These are phyloP conservation scores for Capsicum rhomboideum DNA, from an alignment of 257 asterid species.

Conservation along the genomic window DNA sequence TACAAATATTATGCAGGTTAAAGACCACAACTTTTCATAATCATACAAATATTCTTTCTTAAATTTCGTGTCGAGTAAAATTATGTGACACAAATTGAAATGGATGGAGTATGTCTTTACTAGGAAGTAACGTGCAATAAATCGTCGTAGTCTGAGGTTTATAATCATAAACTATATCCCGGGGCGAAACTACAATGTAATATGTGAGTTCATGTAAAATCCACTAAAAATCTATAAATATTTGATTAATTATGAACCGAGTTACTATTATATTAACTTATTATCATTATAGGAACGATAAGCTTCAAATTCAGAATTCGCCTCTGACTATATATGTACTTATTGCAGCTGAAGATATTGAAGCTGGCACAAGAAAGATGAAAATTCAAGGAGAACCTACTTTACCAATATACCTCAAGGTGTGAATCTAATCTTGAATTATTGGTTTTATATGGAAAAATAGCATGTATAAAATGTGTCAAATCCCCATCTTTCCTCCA, in stretches of 20 bases:
- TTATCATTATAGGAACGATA: neutral
- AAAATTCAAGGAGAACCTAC: slow-evolving; percentile 77
- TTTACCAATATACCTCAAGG: slow-evolving; percentile 87
- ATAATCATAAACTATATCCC: neutral
- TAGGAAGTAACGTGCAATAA: neutral
- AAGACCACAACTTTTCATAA: neutral
- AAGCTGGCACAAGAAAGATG: slow-evolving; percentile 67
- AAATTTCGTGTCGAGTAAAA: neutral
- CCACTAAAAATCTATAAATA: neutral
- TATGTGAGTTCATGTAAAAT: neutral
- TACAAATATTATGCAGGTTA: neutral
- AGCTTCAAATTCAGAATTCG: neutral
- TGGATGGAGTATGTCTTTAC: neutral
- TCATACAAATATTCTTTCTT: neutral
- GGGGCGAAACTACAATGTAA: neutral
- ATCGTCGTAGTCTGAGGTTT: neutral
- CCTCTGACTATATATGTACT: neutral
- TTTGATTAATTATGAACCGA: neutral
- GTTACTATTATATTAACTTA: neutral
- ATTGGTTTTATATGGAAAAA: neutral
- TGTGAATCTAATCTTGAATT: slow-evolving; percentile 29
- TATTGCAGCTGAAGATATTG: slow-evolving; percentile 74
- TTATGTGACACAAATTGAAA: neutral
- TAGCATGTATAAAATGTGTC: slow-evolving; percentile 1
- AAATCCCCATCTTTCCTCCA: slow-evolving; percentile 1